Percentiles rank a stretch among this genome's conserved stretches.
These are phyloP conservation scores for Colletotrichum abscissum DNA, from an alignment of 2,329 filamentous ascomycete species.

Conservation along the genomic window DNA sequence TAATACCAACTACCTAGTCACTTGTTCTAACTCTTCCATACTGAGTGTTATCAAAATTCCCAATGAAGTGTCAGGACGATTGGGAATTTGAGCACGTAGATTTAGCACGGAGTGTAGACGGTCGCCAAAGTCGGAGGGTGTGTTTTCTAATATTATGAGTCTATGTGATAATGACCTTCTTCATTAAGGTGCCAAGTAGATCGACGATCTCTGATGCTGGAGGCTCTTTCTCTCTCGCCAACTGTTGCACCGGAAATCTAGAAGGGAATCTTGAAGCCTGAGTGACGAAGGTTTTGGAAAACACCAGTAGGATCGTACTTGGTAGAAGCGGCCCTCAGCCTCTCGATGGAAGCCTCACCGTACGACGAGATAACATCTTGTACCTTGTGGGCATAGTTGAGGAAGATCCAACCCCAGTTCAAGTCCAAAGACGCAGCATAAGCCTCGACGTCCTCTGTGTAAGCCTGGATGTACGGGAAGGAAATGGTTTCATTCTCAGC, in stretches of 20 bases:
- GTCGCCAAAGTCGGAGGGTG: rapidly evolving
- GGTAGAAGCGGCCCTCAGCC: conserved; percentile 44
- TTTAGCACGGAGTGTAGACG: no score
- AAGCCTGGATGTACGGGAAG: conserved; percentile 48
- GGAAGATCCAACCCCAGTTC: conserved; percentile 48
- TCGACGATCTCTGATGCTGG: neutral
- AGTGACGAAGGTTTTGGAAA: conserved; percentile 48
- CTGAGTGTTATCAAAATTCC: neutral
- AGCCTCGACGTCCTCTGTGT: conserved; percentile 44
- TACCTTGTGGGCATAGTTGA: conserved; percentile 55
- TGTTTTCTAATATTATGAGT: neutral
- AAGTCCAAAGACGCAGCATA: conserved; percentile 41
- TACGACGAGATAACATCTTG: conserved; percentile 52
- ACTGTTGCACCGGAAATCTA: neutral
- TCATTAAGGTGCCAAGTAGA: neutral
- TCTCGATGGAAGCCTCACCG: conserved; percentile 49
- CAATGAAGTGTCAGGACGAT: no score
- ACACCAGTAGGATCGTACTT: conserved; percentile 52
- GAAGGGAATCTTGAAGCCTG: conserved; percentile 46
- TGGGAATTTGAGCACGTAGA: no score
- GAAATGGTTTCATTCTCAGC: conserved; percentile 48
- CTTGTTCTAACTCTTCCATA: rapidly evolving
- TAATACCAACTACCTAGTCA: neutral
- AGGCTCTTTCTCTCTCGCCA: neutral
- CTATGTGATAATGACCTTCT: neutral